These are phyloP conservation scores for Annulohypoxylon maeteangense DNA, from an alignment of 495 filamentous ascomycete genomes.

Conservation along the genomic window DNA sequence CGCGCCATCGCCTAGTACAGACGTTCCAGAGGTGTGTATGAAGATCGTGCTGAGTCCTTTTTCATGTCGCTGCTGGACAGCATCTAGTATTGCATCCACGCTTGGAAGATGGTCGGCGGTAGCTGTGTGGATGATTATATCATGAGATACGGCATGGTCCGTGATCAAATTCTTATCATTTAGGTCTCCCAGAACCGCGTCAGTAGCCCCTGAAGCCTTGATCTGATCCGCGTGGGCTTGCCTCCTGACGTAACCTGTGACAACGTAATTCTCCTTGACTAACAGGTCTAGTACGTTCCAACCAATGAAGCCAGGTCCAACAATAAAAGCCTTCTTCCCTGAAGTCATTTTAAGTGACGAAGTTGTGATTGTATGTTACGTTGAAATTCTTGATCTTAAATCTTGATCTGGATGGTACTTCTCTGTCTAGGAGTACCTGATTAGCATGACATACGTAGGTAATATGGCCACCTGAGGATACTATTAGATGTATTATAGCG, in stretches of 20 bases:
- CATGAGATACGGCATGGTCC: conserved; percentile 38
- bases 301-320: conserved; percentile 57
- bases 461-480: background rate
- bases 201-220: conserved; percentile 33
- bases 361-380: background rate
- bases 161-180: conserved; percentile 45
- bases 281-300: conserved; percentile 53
- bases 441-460: background rate
- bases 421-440: no score
- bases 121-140: conserved; percentile 55
- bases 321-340: conserved; percentile 50
- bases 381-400: background rate
- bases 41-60: conserved; percentile 47
- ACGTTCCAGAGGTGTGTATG: conserved; percentile 55
- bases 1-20: conserved; percentile 41
- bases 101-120: conserved; percentile 52
- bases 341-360: conserved; percentile 12
- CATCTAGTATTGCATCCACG: conserved; percentile 49
- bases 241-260: conserved; percentile 50
- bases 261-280: conserved; percentile 45
- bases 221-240: conserved; percentile 40
- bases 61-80: conserved; percentile 46
- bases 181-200: conserved; percentile 45
- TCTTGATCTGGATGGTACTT: background rate
- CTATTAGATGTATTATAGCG: background rate